phyloP scores from a whole-genome alignment of 2,329 filamentous ascomycete genomes.

The Fusarium sororula region DNA sequence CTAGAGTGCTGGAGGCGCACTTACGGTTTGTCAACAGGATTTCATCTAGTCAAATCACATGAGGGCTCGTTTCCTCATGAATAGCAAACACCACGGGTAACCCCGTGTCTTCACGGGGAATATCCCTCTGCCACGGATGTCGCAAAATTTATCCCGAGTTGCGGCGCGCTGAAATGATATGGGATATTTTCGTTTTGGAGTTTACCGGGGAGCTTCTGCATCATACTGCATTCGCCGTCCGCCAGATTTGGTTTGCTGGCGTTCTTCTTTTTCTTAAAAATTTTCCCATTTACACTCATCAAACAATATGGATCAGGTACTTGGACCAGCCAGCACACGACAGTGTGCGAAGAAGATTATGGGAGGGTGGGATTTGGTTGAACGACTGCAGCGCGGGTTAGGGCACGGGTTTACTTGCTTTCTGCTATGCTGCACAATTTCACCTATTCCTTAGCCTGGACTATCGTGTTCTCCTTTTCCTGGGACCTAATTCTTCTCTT shows the following conservation, averaged over 20 bases:
- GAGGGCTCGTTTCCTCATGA: constrained; percentile 10
- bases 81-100: neutral
- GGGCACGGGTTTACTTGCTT: constrained; percentile 43
- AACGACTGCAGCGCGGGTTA: constrained; percentile 39
- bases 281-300: constrained; percentile 22
- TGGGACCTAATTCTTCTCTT: constrained; percentile 22
- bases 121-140: constrained; percentile 10
- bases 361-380: constrained; percentile 35
- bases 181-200: constrained; percentile 41
- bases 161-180: constrained; percentile 25
- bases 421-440: constrained; percentile 44
- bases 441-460: constrained; percentile 37
- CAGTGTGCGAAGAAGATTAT: constrained; percentile 31
- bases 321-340: constrained; percentile 21
- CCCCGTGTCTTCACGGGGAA: neutral
- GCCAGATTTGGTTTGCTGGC: constrained; percentile 37
- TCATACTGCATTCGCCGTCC: constrained; percentile 37
- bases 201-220: constrained; percentile 37
- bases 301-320: constrained; percentile 29
- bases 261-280: constrained; percentile 17
- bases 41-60: constrained; percentile 12
- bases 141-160: constrained; percentile 18
- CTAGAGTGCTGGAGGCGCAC: constrained; percentile 14
- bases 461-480: constrained; percentile 17
- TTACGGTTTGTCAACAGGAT: constrained; percentile 24